Percentiles rank a stretch among this genome's conserved stretches.
Evolutionary conservation across 768 basidiomycete genomes (phyloP).

Genomic region (Vishniacozyma victoriae): DNA sequence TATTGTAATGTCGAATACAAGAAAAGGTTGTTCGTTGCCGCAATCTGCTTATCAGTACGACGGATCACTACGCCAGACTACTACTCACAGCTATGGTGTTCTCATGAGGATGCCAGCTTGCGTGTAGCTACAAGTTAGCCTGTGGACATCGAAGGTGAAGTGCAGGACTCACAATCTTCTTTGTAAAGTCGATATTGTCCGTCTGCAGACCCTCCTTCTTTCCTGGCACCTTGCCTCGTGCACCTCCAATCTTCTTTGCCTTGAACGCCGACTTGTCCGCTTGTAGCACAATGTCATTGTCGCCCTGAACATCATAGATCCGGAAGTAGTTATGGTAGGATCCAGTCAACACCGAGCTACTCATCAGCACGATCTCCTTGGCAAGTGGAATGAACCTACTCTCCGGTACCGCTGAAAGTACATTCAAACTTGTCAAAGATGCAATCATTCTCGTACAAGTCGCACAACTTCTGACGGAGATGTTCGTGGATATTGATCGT

Average conservation of each 20-base stretch:
- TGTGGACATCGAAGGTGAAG: not conserved
- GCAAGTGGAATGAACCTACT: slow-evolving; percentile 50
- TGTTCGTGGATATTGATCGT: slow-evolving; percentile 99
- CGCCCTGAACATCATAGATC: slow-evolving; percentile 80
- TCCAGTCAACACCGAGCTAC: slow-evolving; percentile 91
- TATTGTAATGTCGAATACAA: slow-evolving; percentile 45
- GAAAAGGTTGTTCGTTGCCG: slow-evolving; percentile 87
- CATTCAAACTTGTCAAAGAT: slow-evolving; percentile 99
- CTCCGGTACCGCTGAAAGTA: slow-evolving; percentile 93
- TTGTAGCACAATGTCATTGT: slow-evolving; percentile 88
- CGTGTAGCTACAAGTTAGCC: slow-evolving; percentile 51
- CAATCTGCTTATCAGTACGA: slow-evolving; percentile 61
- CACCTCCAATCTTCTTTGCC: slow-evolving; percentile 93
- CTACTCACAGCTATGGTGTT: slow-evolving; percentile 91
- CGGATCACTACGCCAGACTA: slow-evolving; percentile 6
- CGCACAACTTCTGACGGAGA: slow-evolving; percentile 91
- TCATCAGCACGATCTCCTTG: not conserved
- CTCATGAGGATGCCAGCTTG: slow-evolving; percentile 89
- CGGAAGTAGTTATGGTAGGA: slow-evolving; percentile 99
- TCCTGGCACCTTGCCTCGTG: slow-evolving; percentile 56
- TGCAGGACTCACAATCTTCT: slow-evolving; percentile 43
- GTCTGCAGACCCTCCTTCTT: slow-evolving; percentile 70
- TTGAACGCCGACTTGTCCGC: slow-evolving; percentile 99
- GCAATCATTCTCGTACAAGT: slow-evolving; percentile 98
- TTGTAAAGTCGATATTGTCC: slow-evolving; percentile 69